A percentile compares a stretch with the other conserved stretches of the same genome.
Evolutionary conservation across 2,329 filamentous ascomycete genomes (phyloP).

Genomic region (Didymella pomorum): DNA sequence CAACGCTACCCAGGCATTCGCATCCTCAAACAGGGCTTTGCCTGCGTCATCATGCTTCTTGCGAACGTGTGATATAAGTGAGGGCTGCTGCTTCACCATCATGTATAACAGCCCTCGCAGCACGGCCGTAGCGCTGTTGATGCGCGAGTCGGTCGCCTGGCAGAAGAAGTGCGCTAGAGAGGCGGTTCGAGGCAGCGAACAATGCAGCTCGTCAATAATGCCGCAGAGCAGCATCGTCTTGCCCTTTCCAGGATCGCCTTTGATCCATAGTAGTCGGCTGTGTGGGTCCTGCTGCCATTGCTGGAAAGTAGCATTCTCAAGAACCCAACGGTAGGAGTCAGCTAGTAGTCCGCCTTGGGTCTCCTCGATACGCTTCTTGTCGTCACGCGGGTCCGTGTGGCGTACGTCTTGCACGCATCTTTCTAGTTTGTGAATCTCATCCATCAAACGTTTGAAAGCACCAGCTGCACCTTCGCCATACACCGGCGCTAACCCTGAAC

Average conservation of each 20-base stretch:
- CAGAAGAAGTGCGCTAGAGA: constrained; percentile 44
- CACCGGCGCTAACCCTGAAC: too few species aligned
- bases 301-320: too few species aligned
- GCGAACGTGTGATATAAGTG: neutral
- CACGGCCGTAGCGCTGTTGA: constrained; percentile 36
- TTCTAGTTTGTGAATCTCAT: too few species aligned
- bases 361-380: too few species aligned
- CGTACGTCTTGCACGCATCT: too few species aligned
- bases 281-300: too few species aligned
- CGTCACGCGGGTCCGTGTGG: too few species aligned
- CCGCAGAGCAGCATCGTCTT: constrained; percentile 48
- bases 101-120: constrained; percentile 56
- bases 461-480: too few species aligned
- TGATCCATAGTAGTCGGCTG: too few species aligned
- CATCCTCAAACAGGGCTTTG: constrained; percentile 18
- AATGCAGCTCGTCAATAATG: constrained; percentile 42
- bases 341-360: too few species aligned
- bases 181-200: constrained; percentile 16
- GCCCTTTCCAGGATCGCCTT: neutral
- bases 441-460: too few species aligned
- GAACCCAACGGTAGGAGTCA: too few species aligned
- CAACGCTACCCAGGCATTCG: constrained; percentile 24
- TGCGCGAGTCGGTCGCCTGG: constrained; percentile 15
- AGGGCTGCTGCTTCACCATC: constrained; percentile 43
- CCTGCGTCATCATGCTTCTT: constrained; percentile 13